Evolutionary conservation across 805 yeast genomes (phyloP), one percentile per base, ranked within the genome.

Genomic region (Priceomyces melissophilus): DNA sequence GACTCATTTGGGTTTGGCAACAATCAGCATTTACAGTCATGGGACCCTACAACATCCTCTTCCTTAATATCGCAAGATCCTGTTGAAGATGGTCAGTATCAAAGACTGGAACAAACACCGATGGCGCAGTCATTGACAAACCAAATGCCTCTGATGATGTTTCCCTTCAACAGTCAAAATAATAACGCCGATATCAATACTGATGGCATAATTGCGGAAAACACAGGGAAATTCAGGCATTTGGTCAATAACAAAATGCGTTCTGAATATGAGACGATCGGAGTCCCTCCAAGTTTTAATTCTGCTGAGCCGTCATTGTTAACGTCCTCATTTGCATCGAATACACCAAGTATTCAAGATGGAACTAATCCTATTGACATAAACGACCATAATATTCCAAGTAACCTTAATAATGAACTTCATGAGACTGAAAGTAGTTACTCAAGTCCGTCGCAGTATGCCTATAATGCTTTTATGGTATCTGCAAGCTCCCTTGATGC

Each of bases 401-500:
- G 13, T 20, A 16, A 32, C 26, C n/a, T 20, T 9, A 32, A 26
- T 12, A 32, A 23, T 10, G 35, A 32, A 9, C 17, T 23, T 20
- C 25, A 14, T 20, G 35, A 32, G n/a, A 26, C n/a, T 10, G 35
- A 26, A 9, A 32, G 35, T 26, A 32, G 25, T 12, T 35, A 25
- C 30, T 26, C 20, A 12, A 23, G 32, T 25, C 35, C 40, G 8
- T 36, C 37, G 20, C 35, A 27, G 27, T 14, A 35, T 4, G 38
- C 30, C n/a, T 14, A 28, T 10, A 25, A 33, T n/a, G 23, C 43
- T 12, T 34, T 38, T 7, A 25, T 33, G 29, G 34, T 26, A 10
- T 39, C 42, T 13, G 42, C 29, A 12, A 40, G 17, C 26, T 36
- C 40, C 4, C 37, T 36, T 32, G 43, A 40, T 16, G 12, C 30